Conservation (phyloP, 139 green algal species). For the Tetradesmus lagerheimii region DNA sequence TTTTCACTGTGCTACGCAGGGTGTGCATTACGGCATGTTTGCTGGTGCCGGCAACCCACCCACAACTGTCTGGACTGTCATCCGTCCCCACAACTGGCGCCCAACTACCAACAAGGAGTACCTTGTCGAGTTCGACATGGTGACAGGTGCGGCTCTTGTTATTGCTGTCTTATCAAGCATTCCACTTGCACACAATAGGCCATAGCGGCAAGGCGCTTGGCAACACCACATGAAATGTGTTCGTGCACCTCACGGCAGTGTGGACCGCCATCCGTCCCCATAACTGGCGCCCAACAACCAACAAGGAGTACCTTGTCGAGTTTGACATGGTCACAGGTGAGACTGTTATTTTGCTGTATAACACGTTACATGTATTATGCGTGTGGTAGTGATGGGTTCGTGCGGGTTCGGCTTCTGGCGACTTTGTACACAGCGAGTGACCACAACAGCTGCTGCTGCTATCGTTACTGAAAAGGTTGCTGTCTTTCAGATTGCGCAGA, state of each 20-base stretch:
- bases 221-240: too few species aligned
- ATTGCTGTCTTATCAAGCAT: too few species aligned
- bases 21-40: conserved; percentile 83
- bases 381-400: too few species aligned
- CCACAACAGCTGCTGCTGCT: too few species aligned
- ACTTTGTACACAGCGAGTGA: too few species aligned
- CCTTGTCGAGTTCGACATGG: conserved; percentile 73
- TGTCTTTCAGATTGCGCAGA: too few species aligned
- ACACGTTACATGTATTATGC: too few species aligned
- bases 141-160: conserved; percentile 57
- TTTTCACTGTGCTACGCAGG: conserved; percentile 47
- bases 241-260: too few species aligned
- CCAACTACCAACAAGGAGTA: conserved; percentile 63
- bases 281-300: background rate
- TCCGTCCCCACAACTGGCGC: conserved; percentile 84
- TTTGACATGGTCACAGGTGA: background rate
- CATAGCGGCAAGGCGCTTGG: too few species aligned
- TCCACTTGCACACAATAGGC: too few species aligned
- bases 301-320: background rate
- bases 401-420: too few species aligned
- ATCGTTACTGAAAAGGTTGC: too few species aligned
- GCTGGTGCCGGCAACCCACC: background rate
- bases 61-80: conserved; percentile 71
- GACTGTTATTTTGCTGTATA: background rate
- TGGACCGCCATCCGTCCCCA: background rate